phyloP scores from a whole-genome alignment of 495 filamentous ascomycete species.

The Xylaria grammica region DNA sequence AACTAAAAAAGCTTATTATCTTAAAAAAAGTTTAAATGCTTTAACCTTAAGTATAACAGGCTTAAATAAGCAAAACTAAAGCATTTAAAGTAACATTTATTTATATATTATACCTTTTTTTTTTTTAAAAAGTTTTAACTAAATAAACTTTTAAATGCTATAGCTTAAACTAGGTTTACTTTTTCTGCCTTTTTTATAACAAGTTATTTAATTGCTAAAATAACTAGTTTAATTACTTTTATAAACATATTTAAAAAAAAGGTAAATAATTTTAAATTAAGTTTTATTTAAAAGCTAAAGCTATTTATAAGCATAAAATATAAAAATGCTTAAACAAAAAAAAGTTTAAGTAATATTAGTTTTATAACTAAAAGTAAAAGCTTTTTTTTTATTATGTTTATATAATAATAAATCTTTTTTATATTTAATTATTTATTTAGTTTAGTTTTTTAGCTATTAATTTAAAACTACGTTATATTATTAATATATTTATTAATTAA shows the following conservation, averaged over 20 bases:
- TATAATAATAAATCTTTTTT: not conserved
- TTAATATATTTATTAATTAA: not conserved
- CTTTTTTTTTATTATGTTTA: not conserved
- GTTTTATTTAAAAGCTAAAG: not conserved
- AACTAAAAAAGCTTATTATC: too few species aligned
- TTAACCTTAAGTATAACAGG: too few species aligned
- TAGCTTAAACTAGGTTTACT: too few species aligned
- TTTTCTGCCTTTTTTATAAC: too few species aligned
- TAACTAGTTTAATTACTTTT: too few species aligned
- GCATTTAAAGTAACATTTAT: not conserved
- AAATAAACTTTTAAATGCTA: too few species aligned
- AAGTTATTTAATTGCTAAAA: too few species aligned
- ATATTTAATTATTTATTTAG: not conserved
- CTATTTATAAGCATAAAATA: not conserved
- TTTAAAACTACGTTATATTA: not conserved
- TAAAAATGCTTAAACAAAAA: not conserved
- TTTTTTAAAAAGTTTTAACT: too few species aligned
- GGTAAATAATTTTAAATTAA: not conserved
- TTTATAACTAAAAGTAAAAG: not conserved
- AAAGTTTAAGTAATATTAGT: not conserved
- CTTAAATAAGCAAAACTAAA: too few species aligned
- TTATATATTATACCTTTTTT: not conserved
- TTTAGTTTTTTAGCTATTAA: not conserved
- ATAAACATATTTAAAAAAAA: too few species aligned
- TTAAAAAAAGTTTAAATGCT: too few species aligned